Conservation (phyloP, 1,284 basidiomycete genomes). For the Fomitopsis betulina region DNA sequence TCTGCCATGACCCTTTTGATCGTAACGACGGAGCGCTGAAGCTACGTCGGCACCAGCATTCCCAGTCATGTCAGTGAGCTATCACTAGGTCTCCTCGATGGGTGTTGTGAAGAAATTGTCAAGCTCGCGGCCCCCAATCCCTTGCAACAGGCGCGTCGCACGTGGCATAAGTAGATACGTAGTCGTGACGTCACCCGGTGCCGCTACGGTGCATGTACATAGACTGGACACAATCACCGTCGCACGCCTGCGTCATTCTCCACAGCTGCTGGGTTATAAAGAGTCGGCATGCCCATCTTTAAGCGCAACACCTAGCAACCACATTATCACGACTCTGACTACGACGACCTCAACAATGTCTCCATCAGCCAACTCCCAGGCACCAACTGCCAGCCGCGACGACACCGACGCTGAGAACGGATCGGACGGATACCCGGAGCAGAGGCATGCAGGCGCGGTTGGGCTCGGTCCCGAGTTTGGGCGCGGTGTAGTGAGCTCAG, state of each 20-base stretch:
- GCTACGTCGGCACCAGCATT: too few relatives aligned
- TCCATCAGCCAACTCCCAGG: conserved; percentile 1
- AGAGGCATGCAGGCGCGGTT: conserved; percentile 36
- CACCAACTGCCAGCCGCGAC: background rate
- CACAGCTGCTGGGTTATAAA: background rate
- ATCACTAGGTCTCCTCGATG: too few relatives aligned
- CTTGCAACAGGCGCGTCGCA: too few relatives aligned
- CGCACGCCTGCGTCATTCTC: background rate
- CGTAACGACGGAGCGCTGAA: too few relatives aligned
- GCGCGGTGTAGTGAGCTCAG: conserved; percentile 26
- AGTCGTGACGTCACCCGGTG: background rate
- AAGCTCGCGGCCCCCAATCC: too few relatives aligned
- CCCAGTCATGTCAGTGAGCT: too few relatives aligned
- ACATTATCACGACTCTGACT: background rate
- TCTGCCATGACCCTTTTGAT: too few relatives aligned
- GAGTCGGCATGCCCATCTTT: background rate
- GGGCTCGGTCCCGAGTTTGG: conserved; percentile 37
- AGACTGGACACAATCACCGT: too few relatives aligned
- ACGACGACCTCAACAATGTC: background rate
- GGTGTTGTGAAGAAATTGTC: too few relatives aligned
- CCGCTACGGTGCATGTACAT: background rate
- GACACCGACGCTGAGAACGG: background rate
- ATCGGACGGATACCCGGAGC: conserved; percentile 26
- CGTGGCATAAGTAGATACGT: too few relatives aligned
- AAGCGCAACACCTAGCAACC: background rate